Conservation (phyloP, 371 early-diverging fungal species). For the Homolaphlyctis polyrhiza region DNA sequence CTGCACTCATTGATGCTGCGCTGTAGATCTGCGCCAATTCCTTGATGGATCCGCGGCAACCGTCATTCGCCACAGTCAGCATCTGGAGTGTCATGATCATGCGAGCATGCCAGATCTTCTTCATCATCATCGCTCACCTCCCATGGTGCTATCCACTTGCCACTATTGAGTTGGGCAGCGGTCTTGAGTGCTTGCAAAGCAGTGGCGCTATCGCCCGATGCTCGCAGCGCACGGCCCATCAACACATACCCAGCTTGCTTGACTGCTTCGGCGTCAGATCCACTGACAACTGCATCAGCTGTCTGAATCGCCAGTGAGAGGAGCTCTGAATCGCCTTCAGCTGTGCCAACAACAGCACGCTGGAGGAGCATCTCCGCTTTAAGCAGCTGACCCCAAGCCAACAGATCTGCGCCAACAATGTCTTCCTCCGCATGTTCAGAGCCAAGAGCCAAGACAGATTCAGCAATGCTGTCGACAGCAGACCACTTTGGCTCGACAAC, state of each 20-base stretch:
- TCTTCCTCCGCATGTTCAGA: too few species aligned
- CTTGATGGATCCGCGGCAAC: too few species aligned
- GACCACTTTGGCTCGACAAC: too few species aligned
- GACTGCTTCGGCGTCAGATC: not conserved
- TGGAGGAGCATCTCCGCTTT: not conserved
- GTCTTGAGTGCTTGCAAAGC: slow-evolving; percentile 8
- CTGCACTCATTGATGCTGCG: too few species aligned
- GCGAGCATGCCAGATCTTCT: too few species aligned
- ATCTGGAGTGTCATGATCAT: too few species aligned
- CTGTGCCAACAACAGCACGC: not conserved
- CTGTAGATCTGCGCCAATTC: too few species aligned
- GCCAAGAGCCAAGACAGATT: not conserved
- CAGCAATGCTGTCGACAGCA: not conserved
- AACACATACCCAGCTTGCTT: slow-evolving; percentile 6
- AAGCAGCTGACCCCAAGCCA: not conserved
- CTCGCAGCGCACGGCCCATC: slow-evolving; percentile 5
- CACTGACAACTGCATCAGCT: not conserved
- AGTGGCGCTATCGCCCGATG: slow-evolving; percentile 4
- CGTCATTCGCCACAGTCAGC: too few species aligned
- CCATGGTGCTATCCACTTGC: not conserved
- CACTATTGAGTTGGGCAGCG: not conserved
- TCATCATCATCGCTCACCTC: too few species aligned
- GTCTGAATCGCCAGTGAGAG: not conserved
- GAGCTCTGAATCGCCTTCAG: not conserved
- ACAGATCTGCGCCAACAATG: slow-evolving; percentile 9